phyloP scores from a whole-genome alignment of 176 grass and related monocot genomes.

The Carex pumila region DNA sequence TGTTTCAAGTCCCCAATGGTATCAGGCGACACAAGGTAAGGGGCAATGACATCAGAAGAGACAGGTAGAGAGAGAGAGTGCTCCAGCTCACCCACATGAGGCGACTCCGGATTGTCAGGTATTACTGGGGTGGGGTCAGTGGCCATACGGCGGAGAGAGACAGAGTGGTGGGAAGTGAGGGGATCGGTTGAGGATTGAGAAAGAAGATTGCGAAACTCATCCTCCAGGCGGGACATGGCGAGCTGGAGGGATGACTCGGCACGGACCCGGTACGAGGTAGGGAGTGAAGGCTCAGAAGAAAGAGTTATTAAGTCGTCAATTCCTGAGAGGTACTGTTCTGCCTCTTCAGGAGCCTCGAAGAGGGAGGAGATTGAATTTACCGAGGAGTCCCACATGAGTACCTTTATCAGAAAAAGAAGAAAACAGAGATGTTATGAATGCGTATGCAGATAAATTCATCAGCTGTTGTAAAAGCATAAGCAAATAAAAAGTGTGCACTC shows the following conservation, averaged over 20 bases:
- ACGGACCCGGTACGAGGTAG: slow-evolving; percentile 13
- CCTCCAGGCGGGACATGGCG: slow-evolving; percentile 63
- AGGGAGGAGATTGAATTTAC: slow-evolving; percentile 19
- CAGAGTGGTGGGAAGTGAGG: slow-evolving; percentile 38
- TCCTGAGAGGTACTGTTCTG: slow-evolving; percentile 50
- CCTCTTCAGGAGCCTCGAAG: slow-evolving; percentile 31
- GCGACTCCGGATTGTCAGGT: slow-evolving; percentile 39
- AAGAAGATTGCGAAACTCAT: slow-evolving; percentile 84
- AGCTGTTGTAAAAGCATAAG: neutral
- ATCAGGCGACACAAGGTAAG: slow-evolving; percentile 48
- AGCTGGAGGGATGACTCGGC: slow-evolving; percentile 63
- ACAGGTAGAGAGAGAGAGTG: slow-evolving; percentile 31
- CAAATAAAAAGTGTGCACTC: neutral
- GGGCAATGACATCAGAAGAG: slow-evolving; percentile 55
- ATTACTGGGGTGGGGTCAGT: slow-evolving; percentile 37
- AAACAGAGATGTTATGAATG: neutral
- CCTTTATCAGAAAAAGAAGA: neutral
- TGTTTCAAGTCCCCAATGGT: slow-evolving; percentile 39
- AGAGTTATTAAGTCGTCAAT: slow-evolving; percentile 33
- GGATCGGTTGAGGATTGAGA: slow-evolving; percentile 22
- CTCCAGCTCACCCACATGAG: slow-evolving; percentile 3
- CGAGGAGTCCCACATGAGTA: slow-evolving; percentile 45
- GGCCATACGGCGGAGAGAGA: slow-evolving; percentile 52
- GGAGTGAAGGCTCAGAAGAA: neutral
- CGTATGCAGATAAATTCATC: neutral